These are phyloP conservation scores for Rhazya stricta DNA, from an alignment of 257 asterid genomes.

Conservation along the genomic window DNA sequence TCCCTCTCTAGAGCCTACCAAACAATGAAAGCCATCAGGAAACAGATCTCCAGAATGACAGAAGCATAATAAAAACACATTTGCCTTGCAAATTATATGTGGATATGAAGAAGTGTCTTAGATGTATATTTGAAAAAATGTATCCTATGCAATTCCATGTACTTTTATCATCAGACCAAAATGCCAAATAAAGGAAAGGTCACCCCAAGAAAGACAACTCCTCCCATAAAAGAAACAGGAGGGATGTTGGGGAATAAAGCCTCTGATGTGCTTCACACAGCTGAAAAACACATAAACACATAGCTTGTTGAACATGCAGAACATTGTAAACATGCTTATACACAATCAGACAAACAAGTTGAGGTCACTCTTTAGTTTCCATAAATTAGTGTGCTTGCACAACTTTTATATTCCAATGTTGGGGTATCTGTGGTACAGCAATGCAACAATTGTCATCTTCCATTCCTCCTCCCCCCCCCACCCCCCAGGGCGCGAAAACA, in stretches of 20 bases:
- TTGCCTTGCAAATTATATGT: not conserved
- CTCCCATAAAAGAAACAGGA: not conserved
- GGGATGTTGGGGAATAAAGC: too few relatives aligned
- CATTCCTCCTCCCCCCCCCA: not conserved
- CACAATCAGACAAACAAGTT: not conserved
- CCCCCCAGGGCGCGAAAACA: too few relatives aligned
- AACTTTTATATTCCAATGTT: not conserved
- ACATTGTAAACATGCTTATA: not conserved
- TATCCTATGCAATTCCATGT: not conserved
- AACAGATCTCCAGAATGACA: not conserved
- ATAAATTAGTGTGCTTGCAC: not conserved
- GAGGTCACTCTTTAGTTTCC: not conserved
- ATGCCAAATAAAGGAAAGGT: not conserved
- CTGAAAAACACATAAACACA: constrained; percentile 1
- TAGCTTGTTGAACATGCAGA: not conserved
- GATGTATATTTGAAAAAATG: not conserved
- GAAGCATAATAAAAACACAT: not conserved
- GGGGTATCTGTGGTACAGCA: not conserved
- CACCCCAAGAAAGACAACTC: not conserved
- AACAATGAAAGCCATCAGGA: constrained; percentile 10
- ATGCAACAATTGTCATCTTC: not conserved
- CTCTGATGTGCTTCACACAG: not conserved
- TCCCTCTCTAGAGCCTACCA: constrained; percentile 81
- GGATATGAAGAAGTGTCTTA: not conserved
- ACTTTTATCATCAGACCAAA: not conserved